These are phyloP conservation scores for Auricularia auricula-judae DNA, from an alignment of 768 basidiomycete genomes.

Conservation along the genomic window DNA sequence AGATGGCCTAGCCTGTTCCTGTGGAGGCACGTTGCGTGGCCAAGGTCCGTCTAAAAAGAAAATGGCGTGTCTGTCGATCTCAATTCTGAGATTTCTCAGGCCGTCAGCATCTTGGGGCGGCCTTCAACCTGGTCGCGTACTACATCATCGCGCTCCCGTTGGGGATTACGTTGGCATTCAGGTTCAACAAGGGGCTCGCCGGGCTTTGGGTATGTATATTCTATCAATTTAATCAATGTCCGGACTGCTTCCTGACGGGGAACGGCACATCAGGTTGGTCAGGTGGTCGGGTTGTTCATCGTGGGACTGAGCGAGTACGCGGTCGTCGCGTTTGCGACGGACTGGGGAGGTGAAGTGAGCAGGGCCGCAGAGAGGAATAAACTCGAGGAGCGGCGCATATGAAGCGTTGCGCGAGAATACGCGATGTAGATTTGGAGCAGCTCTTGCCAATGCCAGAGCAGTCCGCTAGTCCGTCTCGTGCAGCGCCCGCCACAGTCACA, in stretches of 20 bases:
- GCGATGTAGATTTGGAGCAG: too few species aligned
- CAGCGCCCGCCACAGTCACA: too few species aligned
- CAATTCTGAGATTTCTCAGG: constrained; percentile 15
- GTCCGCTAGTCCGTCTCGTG: too few species aligned
- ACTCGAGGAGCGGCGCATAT: background rate
- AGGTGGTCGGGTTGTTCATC: constrained; percentile 60
- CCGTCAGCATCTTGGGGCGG: constrained; percentile 60
- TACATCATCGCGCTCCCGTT: constrained; percentile 43
- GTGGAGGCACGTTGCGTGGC: constrained; percentile 38
- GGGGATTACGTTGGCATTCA: constrained; percentile 41
- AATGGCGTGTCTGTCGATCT: background rate
- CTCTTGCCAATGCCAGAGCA: too few species aligned
- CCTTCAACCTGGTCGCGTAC: constrained; percentile 62
- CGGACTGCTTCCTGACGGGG: background rate
- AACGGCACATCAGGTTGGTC: constrained; percentile 30
- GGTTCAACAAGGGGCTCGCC: constrained; percentile 25
- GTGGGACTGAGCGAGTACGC: constrained; percentile 61
- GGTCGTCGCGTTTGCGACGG: constrained; percentile 43
- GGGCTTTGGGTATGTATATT: constrained; percentile 41
- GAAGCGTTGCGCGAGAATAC: background rate
- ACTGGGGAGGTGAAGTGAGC: constrained; percentile 36
- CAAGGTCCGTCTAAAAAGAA: constrained; percentile 22
- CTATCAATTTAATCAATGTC: background rate
- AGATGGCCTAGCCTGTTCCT: constrained; percentile 41
- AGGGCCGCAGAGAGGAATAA: constrained; percentile 14